Evolutionary conservation across 1,284 basidiomycete genomes (phyloP), one percentile per base, ranked within the genome.

Genomic region (Vanrija sp.): DNA sequence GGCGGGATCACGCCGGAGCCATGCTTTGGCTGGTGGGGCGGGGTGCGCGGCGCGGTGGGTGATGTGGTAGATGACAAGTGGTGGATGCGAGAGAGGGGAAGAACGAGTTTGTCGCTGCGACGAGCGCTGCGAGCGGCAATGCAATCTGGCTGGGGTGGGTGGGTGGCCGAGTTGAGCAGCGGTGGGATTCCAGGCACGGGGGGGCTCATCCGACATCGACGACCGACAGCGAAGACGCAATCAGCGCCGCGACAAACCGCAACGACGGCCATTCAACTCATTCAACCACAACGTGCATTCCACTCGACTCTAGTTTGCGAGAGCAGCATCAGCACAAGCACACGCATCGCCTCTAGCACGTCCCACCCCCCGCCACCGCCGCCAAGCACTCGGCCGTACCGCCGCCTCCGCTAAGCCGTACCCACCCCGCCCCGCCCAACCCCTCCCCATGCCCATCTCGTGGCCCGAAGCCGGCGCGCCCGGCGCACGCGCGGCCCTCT

Each of bases 361-460:
- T 38, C 36, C 36, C 36, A 18, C 36, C 15, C 18, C 36, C 12
- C 25, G 41, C 23, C 14, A 24, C 20, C 9, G 41, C 25, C 22
- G 41, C 41, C 35, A 36, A 19, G 15, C 42, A 18, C 18, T 19
- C 6, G 31, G 15, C 20, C 22, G 14, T 19, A 24, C 10, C 23
- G 7, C 25, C 37, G 14, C 24, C 16, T 25, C 36, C 31, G 31
- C n/a, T n/a, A n/a, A n/a, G 38, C 39, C 19, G 10, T 31, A 16
- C 25, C 19, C n/a, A n/a, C 41, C 10, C 18, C 25, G 20, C 36
- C 5, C 19, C 15, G 38, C n/a, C 18, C 37, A 2, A 31, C 22
- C 22, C 6, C 44, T 19, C 57, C 56, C 42, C 41, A 71, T 69
- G 65, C 62, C 68, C 2, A 71, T 73, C 57, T 41, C 55, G 18